Base-by-base conservation (phyloP, 495 filamentous ascomycete species). In the Penicillium dipodomyicola region DNA sequence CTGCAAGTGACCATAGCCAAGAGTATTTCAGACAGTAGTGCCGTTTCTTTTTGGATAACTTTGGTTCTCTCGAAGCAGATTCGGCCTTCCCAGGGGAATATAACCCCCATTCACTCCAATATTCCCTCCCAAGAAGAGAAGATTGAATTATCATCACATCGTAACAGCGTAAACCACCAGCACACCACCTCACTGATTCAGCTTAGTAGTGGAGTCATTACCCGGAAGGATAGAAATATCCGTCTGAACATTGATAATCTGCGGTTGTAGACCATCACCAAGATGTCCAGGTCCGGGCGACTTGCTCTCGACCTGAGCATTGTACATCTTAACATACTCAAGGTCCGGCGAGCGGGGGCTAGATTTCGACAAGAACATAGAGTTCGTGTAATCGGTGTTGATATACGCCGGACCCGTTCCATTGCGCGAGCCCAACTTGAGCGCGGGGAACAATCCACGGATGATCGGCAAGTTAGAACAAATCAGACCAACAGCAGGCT, bases 401-500 rank as follows among this genome's bases (percentile, higher is more conserved):
- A 70, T 66, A 48, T 67, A 73, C 51, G 67, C 67, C 0, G 66
- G 67, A 0, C 37, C 46, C 0, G 52, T 57, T 37, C 57, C 67
- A 51, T 60, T 57, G 23, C 70, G 65, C 4, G 60, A 61, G 8
- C 64, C 64, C 30, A 72, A 22, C 25, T 70, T 72, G 49, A 79
- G 61, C 7, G 65, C 68, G 0, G 74, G 71, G 53, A 85, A 67
- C 1, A 86, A 62, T 19, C 84, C 81, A 2, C 80, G 75, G 14
- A 84, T 72, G 7, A 80, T 83, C 10, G 84, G 81, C 1, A 86
- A 72, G 60, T 80, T 85, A 23, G 78, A 77, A 55, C 80, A 85
- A 49, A 77, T 79, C 12, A 86, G 73, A 6, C 79, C 82, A 15
- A 81, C 78, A 55, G 74, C 79, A 2, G 83, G 73, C 65, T 87